Evolutionary conservation across 148 eudicot species (phyloP), one percentile per base, ranked within the genome.

Genomic region (Dianthus caryophyllus): DNA sequence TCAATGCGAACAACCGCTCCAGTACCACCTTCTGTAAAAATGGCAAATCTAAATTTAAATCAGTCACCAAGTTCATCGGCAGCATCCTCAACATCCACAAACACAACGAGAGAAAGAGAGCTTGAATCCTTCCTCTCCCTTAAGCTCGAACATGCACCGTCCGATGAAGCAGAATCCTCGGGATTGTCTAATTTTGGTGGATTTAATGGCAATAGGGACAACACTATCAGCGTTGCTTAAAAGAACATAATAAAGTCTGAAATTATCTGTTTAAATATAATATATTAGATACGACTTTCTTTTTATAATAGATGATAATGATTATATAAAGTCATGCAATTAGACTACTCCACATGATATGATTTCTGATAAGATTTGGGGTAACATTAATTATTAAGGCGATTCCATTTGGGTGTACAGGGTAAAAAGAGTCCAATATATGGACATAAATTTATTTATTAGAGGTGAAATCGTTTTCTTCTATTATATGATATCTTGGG

Each of bases 221-320:
- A 81, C 75, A 85, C 87, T 21, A 85, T 90, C 60, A 87, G 86
- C 71, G 97, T 90, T 67, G 94, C 97, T 56, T 90, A 76, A 84
- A 47, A 47, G 25, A 9, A 36, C 27, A 33, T 43, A 33, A 29
- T 33, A 33, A 33, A 33, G 38, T 33, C 38, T 33, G n/a, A n/a
- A n/a, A n/a, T n/a, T n/a, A n/a, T n/a, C n/a, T n/a, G 31, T 62
- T 53, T 68, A 68, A 30, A 2, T 24, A 1, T 24, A 12, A 57
- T 41, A 27, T 64, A 63, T 56, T 46, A 64, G 74, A 64, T 69
- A 69, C 46, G 39, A 18, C 56, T 55, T 17, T 26, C 61, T 22
- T 33, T 33, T 33, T 33, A 33, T n/a, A 33, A 14, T 21, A 31
- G 2, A 61, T 18, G 0, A 33, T 27, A 60, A n/a, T 33, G 38